These are phyloP conservation scores for Tolypocladium nubicola DNA, from an alignment of 2,329 filamentous ascomycete species.

Conservation along the genomic window DNA sequence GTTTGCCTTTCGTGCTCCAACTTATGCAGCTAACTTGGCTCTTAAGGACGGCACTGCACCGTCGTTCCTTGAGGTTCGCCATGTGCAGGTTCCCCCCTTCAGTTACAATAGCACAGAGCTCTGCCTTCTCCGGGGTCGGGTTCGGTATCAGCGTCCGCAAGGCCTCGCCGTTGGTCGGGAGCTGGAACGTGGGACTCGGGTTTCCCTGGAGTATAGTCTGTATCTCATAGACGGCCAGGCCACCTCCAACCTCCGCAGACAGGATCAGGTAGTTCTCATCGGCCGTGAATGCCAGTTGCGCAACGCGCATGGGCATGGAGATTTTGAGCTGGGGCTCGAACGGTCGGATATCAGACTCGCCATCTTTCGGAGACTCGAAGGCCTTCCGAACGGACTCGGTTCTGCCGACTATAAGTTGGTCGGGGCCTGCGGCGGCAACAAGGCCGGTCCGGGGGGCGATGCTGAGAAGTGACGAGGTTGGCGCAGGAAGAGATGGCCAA, in stretches of 20 bases:
- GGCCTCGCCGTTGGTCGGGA: conserved; percentile 64
- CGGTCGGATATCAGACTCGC: conserved; percentile 53
- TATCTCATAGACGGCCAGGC: conserved; percentile 74
- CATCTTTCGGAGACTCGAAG: conserved; percentile 50
- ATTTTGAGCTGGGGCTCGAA: conserved; percentile 69
- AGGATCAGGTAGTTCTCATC: conserved; percentile 78
- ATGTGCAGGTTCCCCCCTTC: conserved; percentile 72
- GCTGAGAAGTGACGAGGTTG: conserved; percentile 73
- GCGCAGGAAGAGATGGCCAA: conserved; percentile 67
- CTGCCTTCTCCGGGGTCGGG: conserved; percentile 60
- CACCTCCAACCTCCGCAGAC: conserved; percentile 70
- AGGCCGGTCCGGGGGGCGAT: conserved; percentile 73
- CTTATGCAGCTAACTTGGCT: conserved; percentile 70
- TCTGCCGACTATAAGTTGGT: conserved; percentile 63
- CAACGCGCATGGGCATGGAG: conserved; percentile 62
- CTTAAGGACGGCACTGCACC: conserved; percentile 55
- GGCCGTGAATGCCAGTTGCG: conserved; percentile 83
- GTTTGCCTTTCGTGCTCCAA: conserved; percentile 92
- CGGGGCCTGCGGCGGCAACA: conserved; percentile 77
- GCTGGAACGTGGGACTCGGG: conserved; percentile 59
- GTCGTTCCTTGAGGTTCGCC: conserved; percentile 63
- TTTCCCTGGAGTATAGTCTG: conserved; percentile 55
- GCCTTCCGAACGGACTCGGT: conserved; percentile 70
- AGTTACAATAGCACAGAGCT: conserved; percentile 73
- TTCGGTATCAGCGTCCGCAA: conserved; percentile 72